phyloP scores from a whole-genome alignment of 495 filamentous ascomycete species.

The Xylaria palmicola region DNA sequence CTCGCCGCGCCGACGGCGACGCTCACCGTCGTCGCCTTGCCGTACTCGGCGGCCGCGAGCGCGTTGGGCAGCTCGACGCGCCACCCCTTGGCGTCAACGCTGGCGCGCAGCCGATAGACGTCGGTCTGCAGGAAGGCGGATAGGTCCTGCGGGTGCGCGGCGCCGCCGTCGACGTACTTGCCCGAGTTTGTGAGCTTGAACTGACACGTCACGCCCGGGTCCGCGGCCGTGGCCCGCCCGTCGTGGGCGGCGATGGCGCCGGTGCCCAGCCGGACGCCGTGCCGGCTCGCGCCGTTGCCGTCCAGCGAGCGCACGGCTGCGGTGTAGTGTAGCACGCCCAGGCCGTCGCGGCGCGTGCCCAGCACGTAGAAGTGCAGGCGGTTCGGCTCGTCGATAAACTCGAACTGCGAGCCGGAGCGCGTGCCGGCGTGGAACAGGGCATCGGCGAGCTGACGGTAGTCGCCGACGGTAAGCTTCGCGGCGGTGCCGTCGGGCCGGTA shows the following conservation, averaged over 20 bases:
- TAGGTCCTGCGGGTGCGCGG: constrained; percentile 31
- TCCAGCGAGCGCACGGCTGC: constrained; percentile 37
- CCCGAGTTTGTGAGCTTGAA: constrained; percentile 38
- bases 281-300: constrained; percentile 29
- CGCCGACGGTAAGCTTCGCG: constrained; percentile 33
- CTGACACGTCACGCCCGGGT: constrained; percentile 27
- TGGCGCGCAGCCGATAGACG: constrained; percentile 31
- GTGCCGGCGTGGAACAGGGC: constrained; percentile 46
- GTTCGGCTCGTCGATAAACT: constrained; percentile 39
- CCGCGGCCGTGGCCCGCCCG: constrained; percentile 15
- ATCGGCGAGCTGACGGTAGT: constrained; percentile 43
- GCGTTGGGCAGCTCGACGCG: constrained; percentile 37
- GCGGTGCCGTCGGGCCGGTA: constrained; percentile 32
- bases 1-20: constrained; percentile 32
- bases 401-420: constrained; percentile 38
- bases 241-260: constrained; percentile 22
- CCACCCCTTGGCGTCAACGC: constrained; percentile 35
- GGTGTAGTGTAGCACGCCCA: constrained; percentile 37
- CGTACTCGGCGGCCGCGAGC: constrained; percentile 30
- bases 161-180: constrained; percentile 13
- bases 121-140: constrained; percentile 28
- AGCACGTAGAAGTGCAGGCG: constrained; percentile 40
- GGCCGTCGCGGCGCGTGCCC: constrained; percentile 31
- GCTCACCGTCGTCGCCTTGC: constrained; percentile 24
- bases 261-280: constrained; percentile 28